A percentile compares a stretch with the other conserved stretches of the same genome.
These are phyloP conservation scores for Pichia terricola DNA, from an alignment of 1,139 yeast species.

Conservation along the genomic window DNA sequence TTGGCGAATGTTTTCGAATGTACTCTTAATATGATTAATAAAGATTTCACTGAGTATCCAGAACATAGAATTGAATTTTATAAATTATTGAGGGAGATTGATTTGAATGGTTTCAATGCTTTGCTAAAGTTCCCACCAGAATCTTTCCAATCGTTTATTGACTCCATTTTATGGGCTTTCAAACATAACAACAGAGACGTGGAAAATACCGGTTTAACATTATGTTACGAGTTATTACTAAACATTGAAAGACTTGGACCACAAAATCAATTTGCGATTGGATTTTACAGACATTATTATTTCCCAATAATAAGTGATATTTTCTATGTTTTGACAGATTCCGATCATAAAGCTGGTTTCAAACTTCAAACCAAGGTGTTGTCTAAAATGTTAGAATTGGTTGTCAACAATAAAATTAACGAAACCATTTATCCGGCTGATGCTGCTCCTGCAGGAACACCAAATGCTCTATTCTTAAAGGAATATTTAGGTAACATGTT, in stretches of 20 bases:
- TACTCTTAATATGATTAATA: constrained; percentile 90
- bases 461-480: constrained; percentile 69
- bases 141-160: constrained; percentile 83
- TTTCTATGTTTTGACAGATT: constrained; percentile 87
- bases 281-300: constrained; percentile 81
- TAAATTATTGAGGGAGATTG: constrained; percentile 78
- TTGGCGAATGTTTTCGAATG: constrained; percentile 89
- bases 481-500: constrained; percentile 78
- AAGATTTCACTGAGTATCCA: constrained; percentile 92
- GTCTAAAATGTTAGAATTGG: constrained; percentile 75
- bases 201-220: constrained; percentile 78
- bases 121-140: constrained; percentile 82
- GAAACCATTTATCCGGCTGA: constrained; percentile 65
- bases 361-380: constrained; percentile 77
- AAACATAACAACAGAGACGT: constrained; percentile 95
- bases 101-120: constrained; percentile 77
- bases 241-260: constrained; percentile 70
- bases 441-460: constrained; percentile 75
- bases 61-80: constrained; percentile 97
- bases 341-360: constrained; percentile 97
- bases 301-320: constrained; percentile 87
- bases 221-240: constrained; percentile 71
- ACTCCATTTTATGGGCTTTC: constrained; percentile 96
- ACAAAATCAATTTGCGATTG: constrained; percentile 69
- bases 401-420: constrained; percentile 63